Percentiles rank a stretch among this genome's conserved stretches.
phyloP scores from a whole-genome alignment of 2,329 filamentous ascomycete species.

The Epichloe amarillans region DNA sequence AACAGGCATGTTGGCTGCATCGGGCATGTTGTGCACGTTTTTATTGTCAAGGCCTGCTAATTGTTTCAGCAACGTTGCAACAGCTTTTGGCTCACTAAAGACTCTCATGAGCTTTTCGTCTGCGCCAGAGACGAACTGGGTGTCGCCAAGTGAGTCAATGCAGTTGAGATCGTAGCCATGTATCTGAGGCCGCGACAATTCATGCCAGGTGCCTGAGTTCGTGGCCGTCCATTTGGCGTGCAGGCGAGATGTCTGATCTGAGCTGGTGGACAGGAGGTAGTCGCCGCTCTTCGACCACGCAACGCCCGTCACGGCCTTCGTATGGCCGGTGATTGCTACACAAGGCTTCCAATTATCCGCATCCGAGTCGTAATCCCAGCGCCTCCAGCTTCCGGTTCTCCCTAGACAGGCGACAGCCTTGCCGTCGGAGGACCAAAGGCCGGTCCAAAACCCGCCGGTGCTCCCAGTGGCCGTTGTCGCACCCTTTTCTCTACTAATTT shows the following conservation, averaged over 20 bases:
- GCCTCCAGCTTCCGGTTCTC: conserved; percentile 83
- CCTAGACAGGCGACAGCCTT: conserved; percentile 67
- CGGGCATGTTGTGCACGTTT: conserved; percentile 45
- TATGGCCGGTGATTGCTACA: conserved; percentile 72
- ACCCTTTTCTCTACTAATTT: conserved; percentile 89
- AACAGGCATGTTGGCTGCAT: conserved; percentile 88
- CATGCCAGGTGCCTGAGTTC: conserved; percentile 61
- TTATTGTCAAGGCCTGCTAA: conserved; percentile 46
- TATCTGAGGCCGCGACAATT: conserved; percentile 90
- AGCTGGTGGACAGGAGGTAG: conserved; percentile 78
- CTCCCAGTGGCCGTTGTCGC: conserved; percentile 94
- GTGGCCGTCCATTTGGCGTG: conserved; percentile 62
- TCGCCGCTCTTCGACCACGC: conserved; percentile 72
- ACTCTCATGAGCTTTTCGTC: conserved; percentile 97
- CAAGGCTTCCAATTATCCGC: conserved; percentile 62
- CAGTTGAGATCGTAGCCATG: conserved; percentile 98
- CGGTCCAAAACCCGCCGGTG: conserved; percentile 92
- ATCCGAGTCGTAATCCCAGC: conserved; percentile 55
- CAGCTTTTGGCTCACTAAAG: conserved; percentile 76
- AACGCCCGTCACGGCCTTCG: conserved; percentile 65
- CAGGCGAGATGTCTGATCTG: conserved; percentile 84
- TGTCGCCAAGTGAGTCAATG: conserved; percentile 58
- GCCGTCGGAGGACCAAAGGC: conserved; percentile 76
- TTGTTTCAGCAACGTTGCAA: conserved; percentile 58
- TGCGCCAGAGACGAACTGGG: conserved; percentile 82